Conservation (phyloP, 1,139 yeast species). For the Magnusiomyces clavatus region DNA sequence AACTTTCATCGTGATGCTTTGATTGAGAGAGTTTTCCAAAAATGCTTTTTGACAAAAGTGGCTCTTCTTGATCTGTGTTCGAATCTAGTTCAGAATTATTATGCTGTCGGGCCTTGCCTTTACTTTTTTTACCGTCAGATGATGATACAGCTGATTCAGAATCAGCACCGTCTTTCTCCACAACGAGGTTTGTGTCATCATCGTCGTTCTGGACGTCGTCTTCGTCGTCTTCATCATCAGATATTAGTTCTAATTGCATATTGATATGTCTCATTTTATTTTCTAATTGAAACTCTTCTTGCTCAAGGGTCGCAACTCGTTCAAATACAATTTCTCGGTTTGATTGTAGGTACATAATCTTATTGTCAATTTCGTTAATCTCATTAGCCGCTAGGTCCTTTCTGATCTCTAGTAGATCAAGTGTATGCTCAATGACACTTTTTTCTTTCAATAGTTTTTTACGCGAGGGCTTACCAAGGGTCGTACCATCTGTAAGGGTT, state of each 20-base stretch:
- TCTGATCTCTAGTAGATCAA: constrained; percentile 51
- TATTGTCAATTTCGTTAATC: constrained; percentile 51
- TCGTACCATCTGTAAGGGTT: constrained; percentile 12
- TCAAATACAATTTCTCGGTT: constrained; percentile 48
- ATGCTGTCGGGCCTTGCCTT: not conserved
- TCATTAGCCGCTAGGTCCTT: constrained; percentile 59
- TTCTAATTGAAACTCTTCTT: constrained; percentile 48
- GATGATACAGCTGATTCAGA: constrained; percentile 1
- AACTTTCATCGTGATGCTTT: not conserved
- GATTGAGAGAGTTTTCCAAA: constrained; percentile 24
- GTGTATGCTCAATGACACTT: constrained; percentile 37
- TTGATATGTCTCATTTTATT: constrained; percentile 38
- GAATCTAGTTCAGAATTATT: too few species aligned
- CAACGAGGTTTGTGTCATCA: constrained; percentile 3
- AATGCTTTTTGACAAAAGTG: constrained; percentile 33
- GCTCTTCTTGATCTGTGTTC: constrained; percentile 6
- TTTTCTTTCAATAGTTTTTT: constrained; percentile 34
- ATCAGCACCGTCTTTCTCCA: not conserved
- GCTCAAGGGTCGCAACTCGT: constrained; percentile 51
- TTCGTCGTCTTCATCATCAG: constrained; percentile 19
- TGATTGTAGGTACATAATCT: constrained; percentile 43
- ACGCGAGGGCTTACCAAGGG: constrained; percentile 14
- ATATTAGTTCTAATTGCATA: constrained; percentile 30
- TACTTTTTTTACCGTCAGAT: not conserved
- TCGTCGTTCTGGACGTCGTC: constrained; percentile 11